Conservation (phyloP, 2,329 filamentous ascomycete genomes). For the Colletotrichum orchidophilum region DNA sequence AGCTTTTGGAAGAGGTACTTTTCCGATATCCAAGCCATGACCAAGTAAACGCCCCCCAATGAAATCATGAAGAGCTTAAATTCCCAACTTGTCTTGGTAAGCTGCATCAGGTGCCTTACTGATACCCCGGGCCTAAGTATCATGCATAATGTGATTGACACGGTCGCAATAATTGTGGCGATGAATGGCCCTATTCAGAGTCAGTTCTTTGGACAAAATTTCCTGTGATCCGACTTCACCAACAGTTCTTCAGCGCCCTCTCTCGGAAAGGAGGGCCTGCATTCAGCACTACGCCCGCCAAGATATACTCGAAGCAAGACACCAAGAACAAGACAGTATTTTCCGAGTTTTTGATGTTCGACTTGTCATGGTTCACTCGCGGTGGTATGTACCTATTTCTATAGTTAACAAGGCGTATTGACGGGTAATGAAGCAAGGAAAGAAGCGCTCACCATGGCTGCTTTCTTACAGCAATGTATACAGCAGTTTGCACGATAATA, state of each 20-base stretch:
- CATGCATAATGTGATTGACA: constrained; percentile 81
- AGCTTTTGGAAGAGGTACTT: constrained; percentile 74
- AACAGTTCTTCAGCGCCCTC: constrained; percentile 80
- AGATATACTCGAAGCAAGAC: constrained; percentile 94
- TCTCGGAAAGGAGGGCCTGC: constrained; percentile 93
- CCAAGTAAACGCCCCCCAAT: constrained; percentile 76
- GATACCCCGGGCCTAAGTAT: constrained; percentile 76
- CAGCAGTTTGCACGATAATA: constrained; percentile 78
- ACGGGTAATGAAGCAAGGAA: background rate
- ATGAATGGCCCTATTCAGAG: constrained; percentile 78
- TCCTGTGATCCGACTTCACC: constrained; percentile 44
- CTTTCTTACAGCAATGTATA: constrained; percentile 77
- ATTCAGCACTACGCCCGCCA: constrained; percentile 88
- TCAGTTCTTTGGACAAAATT: constrained; percentile 35
- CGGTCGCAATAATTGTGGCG: constrained; percentile 74
- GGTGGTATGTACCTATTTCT: constrained; percentile 78
- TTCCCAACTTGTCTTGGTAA: constrained; percentile 77
- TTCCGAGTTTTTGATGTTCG: constrained; percentile 90
- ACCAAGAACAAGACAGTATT: constrained; percentile 91
- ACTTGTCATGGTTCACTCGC: constrained; percentile 77
- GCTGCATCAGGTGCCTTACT: constrained; percentile 81
- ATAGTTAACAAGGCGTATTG: constrained; percentile 31
- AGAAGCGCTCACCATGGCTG: constrained; percentile 75
- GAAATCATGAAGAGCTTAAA: constrained; percentile 80
- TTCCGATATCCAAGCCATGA: constrained; percentile 76